Evolutionary conservation across 2,329 filamentous ascomycete genomes (phyloP), one percentile per base, ranked within the genome.

Genomic region (Metarhizium humberi): DNA sequence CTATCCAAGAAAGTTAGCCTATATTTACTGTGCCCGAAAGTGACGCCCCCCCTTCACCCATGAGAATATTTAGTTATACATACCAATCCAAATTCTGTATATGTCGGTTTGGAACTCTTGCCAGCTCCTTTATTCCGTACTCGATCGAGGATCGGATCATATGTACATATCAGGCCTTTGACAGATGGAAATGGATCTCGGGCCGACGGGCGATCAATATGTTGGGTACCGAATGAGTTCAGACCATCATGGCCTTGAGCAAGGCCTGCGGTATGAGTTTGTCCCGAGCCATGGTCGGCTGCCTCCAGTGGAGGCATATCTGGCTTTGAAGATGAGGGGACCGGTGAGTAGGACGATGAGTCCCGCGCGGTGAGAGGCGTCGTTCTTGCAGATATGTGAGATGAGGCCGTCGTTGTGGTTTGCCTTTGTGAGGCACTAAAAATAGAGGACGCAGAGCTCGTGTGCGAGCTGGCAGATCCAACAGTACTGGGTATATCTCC

Each of bases 391-490:
- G 69, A 65, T 50, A 67, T 63, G 68, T 70, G 73, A 66, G 74
- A 73, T 61, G 75, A 69, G 56, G 69, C 62, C 61, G 71, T 70
- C 60, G 74, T 62, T 61, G 71, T 70, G 65, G 68, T 67, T 58
- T 74, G 70, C 60, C 68, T 70, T 57, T 74, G 68, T 58, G 73
- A 67, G 59, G 67, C 68, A 71, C 84, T 88, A 72, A 88, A 88
- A 61, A 87, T 77, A 54, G 89, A 90, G 48, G 86, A 90, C 52
- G 79, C 79, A 54, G 84, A 82, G 73, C 85, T 90, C 56, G 80
- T 78, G 66, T 85, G 78, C 56, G 87, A 90, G 71, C 84, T 89
- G 55, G 85, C 81, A 52, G 88, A 91, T 64, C 82, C 86, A 62
- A 85, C 79, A 59, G 82, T 85, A 69, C 86, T 87, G 65, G 87